Evolutionary conservation across 164 flowering plant species (phyloP).

Genomic region (Umbilicus rupestris): DNA sequence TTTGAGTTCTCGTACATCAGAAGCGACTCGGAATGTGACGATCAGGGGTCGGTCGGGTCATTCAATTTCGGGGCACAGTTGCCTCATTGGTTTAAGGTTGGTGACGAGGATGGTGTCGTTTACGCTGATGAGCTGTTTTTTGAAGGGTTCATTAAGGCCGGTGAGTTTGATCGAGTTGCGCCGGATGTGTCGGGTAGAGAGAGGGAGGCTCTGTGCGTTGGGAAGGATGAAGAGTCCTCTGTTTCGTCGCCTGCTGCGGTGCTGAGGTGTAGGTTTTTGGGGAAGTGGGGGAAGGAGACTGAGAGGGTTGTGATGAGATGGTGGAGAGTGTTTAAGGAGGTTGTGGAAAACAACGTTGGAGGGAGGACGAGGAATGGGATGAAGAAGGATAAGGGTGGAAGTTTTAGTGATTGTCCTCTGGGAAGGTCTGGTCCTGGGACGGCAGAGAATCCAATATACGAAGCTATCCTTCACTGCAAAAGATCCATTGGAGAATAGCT

Average conservation of each 20-base stretch:
- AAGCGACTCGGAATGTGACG: not conserved
- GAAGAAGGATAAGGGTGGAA: not conserved
- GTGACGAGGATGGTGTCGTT: not conserved
- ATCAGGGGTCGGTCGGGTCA: not conserved
- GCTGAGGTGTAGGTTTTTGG: not conserved
- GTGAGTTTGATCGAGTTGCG: not conserved
- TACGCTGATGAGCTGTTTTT: constrained; percentile 1
- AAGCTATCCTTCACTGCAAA: constrained; percentile 1
- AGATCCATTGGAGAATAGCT: not conserved
- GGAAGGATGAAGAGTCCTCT: not conserved
- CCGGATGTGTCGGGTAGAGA: not conserved
- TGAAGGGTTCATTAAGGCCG: not conserved
- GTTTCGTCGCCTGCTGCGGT: not conserved
- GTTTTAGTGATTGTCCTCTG: not conserved
- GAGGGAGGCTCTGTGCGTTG: not conserved
- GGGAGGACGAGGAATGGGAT: too few species aligned
- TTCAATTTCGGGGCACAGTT: not conserved
- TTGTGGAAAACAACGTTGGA: too few species aligned
- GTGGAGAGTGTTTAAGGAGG: not conserved
- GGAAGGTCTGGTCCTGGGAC: not conserved
- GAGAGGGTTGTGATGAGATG: not conserved
- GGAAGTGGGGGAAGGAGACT: not conserved
- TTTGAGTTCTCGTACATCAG: constrained; percentile 1
- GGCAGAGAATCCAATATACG: not conserved
- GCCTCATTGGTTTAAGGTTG: not conserved